Conservation (phyloP, 164 flowering plant species). For the Annona squamosa region DNA sequence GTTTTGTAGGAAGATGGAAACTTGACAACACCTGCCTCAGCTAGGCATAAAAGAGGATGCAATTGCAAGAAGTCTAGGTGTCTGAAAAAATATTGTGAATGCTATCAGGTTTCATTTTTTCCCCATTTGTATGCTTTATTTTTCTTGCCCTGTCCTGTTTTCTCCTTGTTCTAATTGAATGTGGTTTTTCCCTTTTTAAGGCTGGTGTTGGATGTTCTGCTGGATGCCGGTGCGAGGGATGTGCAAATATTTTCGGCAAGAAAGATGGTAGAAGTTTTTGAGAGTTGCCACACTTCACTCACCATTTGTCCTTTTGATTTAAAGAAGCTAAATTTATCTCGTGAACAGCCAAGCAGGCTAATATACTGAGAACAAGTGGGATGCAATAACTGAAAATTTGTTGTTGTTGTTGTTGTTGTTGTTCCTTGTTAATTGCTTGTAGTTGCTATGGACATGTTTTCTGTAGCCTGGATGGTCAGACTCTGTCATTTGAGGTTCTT, state of each 20-base stretch:
- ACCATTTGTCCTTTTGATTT: too few species aligned
- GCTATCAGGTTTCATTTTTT: constrained; percentile 55
- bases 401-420: too few species aligned
- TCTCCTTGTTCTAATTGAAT: constrained; percentile 8
- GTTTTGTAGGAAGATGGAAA: constrained; percentile 38
- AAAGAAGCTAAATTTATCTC: too few species aligned
- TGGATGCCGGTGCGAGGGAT: constrained; percentile 33
- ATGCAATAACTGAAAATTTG: too few species aligned
- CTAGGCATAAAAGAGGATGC: constrained; percentile 81
- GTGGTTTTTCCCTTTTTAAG: constrained; percentile 16
- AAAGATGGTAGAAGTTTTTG: constrained; percentile 45
- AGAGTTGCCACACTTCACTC: not conserved
- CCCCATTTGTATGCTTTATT: not conserved
- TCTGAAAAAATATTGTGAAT: constrained; percentile 77
- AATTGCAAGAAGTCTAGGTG: constrained; percentile 89
- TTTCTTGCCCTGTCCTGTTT: not conserved
- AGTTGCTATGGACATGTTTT: too few species aligned
- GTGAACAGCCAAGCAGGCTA: too few species aligned
- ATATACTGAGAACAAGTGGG: too few species aligned
- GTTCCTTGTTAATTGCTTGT: too few species aligned
- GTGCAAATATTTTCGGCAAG: constrained; percentile 38
- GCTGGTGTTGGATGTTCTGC: constrained; percentile 65
- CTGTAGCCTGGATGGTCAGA: too few species aligned
- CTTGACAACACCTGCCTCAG: constrained; percentile 47
- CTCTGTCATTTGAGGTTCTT: too few species aligned